phyloP scores from a whole-genome alignment of 257 asterid species.

The Voacanga thouarsii region DNA sequence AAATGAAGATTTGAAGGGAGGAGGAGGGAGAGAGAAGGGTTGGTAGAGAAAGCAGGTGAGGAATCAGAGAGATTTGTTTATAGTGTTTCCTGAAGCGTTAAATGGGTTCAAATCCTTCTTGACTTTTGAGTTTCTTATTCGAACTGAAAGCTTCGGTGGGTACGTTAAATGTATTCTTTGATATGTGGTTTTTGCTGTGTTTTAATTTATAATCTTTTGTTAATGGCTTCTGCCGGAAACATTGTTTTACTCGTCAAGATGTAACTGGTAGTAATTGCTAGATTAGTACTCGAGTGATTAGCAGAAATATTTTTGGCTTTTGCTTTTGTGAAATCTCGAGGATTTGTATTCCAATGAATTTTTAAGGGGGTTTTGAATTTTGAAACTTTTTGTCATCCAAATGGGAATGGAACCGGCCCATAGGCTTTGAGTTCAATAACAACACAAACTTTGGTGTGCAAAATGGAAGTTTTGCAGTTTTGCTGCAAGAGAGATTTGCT shows the following conservation, averaged over 20 bases:
- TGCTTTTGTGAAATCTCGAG: background rate
- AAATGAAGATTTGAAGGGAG: background rate
- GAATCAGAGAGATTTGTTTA: background rate
- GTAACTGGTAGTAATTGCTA: background rate
- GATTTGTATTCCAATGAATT: background rate
- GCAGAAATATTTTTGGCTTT: background rate
- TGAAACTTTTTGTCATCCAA: conserved; percentile 24
- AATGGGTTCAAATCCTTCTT: conserved; percentile 9
- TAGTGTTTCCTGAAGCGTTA: background rate
- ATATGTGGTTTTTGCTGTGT: background rate
- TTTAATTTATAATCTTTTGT: background rate
- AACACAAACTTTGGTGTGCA: conserved; percentile 9
- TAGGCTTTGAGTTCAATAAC: conserved; percentile 20
- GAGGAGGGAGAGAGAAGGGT: background rate
- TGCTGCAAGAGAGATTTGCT: conserved; percentile 1
- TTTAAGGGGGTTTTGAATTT: conserved; percentile 16
- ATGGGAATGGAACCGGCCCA: conserved; percentile 16
- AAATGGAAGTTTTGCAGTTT: background rate
- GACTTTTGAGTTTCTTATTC: background rate
- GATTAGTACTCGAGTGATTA: background rate
- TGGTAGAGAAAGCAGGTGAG: background rate
- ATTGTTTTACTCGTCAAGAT: conserved; percentile 5
- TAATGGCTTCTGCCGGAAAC: conserved; percentile 6
- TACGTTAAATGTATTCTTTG: conserved; percentile 4
- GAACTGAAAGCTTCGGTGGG: conserved; percentile 5